phyloP scores from a whole-genome alignment of 1,284 basidiomycete genomes.

The Ganoderma lucidum region DNA sequence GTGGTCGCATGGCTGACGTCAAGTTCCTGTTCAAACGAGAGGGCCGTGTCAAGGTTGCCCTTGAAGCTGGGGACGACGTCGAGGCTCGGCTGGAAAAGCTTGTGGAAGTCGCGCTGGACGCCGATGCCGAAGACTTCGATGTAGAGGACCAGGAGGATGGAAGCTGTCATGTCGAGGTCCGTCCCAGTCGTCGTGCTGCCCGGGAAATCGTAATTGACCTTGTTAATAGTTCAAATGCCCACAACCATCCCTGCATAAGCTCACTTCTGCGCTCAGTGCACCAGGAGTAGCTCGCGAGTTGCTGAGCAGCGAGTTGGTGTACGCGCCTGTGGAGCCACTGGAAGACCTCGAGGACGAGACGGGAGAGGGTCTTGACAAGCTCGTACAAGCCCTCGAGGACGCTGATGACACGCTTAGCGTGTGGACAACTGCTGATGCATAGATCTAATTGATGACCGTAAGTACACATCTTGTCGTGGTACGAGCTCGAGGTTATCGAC shows the following conservation, averaged over 20 bases:
- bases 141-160: conserved; percentile 45
- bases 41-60: conserved; percentile 67
- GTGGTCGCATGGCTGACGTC: conserved; percentile 77
- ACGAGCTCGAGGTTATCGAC: not conserved
- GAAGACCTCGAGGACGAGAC: conserved; percentile 50
- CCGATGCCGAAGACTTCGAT: conserved; percentile 67
- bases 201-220: not conserved
- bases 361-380: conserved; percentile 49
- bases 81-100: conserved; percentile 54
- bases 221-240: conserved; percentile 17
- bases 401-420: conserved; percentile 71
- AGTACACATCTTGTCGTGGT: not conserved
- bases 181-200: conserved; percentile 23
- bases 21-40: conserved; percentile 80
- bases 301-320: conserved; percentile 64
- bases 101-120: conserved; percentile 57
- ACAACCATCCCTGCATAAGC: conserved; percentile 46
- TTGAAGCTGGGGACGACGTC: conserved; percentile 55
- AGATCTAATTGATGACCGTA: not conserved
- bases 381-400: conserved; percentile 66
- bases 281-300: conserved; percentile 50
- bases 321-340: conserved; percentile 56
- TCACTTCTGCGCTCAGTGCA: conserved; percentile 60
- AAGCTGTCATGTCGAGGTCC: conserved; percentile 52
- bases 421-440: conserved; percentile 59